Percentiles rank a stretch among this genome's conserved stretches.
phyloP scores from a whole-genome alignment of 2,329 filamentous ascomycete species.

The Tolypocladium guangdongense region DNA sequence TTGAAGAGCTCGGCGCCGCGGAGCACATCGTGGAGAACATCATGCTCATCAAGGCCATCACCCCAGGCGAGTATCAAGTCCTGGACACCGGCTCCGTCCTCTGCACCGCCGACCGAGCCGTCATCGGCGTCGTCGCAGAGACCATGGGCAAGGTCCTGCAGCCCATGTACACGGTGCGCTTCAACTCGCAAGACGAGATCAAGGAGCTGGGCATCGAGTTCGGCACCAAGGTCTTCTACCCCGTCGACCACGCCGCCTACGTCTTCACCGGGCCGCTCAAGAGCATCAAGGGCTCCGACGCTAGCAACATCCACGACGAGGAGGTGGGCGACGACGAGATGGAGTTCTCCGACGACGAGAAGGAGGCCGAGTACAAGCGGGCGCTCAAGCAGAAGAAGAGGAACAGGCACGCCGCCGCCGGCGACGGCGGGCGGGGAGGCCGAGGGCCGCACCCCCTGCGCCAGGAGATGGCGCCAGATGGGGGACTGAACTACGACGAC shows the following conservation, averaged over 20 bases:
- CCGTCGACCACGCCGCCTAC: conserved; percentile 65
- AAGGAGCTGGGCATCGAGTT: conserved; percentile 53
- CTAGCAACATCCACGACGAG: conserved; percentile 90
- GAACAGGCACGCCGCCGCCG: conserved; percentile 30
- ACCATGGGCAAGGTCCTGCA: conserved; percentile 77
- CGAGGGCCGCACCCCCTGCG: conserved; percentile 28
- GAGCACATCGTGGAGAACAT: conserved; percentile 70
- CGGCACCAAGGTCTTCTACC: conserved; percentile 68
- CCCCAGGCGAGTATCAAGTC: conserved; percentile 72
- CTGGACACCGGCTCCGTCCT: conserved; percentile 77
- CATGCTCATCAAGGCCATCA: conserved; percentile 67
- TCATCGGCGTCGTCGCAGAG: conserved; percentile 76
- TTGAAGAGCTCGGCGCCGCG: conserved; percentile 64
- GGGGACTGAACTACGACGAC: conserved; percentile 55
- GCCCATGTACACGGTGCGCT: conserved; percentile 76
- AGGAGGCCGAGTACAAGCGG: conserved; percentile 72
- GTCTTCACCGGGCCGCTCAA: conserved; percentile 80
- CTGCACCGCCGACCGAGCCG: conserved; percentile 61
- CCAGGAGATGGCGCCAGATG: conserved; percentile 26
- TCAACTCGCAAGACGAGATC: conserved; percentile 58
- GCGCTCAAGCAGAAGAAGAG: conserved; percentile 55
- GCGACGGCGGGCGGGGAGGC: conserved; percentile 22
- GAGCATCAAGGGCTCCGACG: conserved; percentile 77
- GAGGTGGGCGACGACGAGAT: conserved; percentile 77
- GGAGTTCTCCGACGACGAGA: conserved; percentile 95